phyloP scores from a whole-genome alignment of 2,329 filamentous ascomycete genomes.

The Paramyrothecium roridum region DNA sequence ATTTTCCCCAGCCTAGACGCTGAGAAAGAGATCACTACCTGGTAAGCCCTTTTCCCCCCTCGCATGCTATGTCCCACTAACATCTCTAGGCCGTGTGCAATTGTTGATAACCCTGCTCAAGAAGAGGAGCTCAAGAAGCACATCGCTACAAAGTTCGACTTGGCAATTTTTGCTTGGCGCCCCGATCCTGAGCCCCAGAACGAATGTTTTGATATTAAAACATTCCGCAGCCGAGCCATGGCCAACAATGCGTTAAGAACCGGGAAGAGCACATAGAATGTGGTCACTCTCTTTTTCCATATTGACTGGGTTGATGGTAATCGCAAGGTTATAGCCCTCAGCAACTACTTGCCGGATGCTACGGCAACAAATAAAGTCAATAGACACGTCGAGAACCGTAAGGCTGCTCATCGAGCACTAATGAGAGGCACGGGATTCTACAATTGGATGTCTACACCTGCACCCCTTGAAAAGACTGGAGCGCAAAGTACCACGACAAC shows the following conservation, averaged over 20 bases:
- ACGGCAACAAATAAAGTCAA: background rate
- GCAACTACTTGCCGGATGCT: slow-evolving; percentile 1
- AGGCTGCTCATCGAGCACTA: slow-evolving; percentile 9
- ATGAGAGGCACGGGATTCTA: slow-evolving; percentile 10
- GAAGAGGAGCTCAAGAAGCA: background rate
- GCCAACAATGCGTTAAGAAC: background rate
- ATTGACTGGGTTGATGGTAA: background rate
- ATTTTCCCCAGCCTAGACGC: too few species aligned
- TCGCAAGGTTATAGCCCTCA: background rate
- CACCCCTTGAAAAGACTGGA: background rate
- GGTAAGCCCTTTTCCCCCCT: too few species aligned
- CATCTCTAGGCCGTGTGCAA: background rate
- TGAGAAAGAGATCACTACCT: too few species aligned
- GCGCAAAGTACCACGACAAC: too few species aligned
- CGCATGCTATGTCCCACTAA: background rate
- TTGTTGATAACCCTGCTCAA: background rate
- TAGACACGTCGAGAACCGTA: background rate
- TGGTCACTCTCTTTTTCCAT: background rate
- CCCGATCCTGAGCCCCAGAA: background rate
- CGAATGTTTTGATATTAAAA: too few species aligned
- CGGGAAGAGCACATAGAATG: slow-evolving; percentile 3
- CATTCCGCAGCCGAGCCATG: background rate
- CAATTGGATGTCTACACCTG: background rate
- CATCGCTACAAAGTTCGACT: background rate
- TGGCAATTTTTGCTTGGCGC: slow-evolving; percentile 1